Evolutionary conservation across 495 filamentous ascomycete species (phyloP), one percentile per base, ranked within the genome.

Genomic region (Lindgomyces ingoldianus): DNA sequence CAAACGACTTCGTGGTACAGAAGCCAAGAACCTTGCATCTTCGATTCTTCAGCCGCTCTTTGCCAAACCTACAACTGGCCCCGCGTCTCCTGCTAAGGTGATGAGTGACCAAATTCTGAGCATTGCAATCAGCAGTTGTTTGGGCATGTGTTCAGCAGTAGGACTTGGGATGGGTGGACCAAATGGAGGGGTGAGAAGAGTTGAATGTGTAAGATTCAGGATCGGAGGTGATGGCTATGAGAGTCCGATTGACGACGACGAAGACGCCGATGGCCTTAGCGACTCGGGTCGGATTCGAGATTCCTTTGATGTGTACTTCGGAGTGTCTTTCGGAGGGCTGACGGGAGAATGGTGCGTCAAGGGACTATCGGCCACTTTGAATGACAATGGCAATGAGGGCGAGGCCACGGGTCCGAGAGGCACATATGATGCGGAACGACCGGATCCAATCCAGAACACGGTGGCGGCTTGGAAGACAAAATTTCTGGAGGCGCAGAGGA

Each of bases 401-500:
- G 45, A 46, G 2, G 30, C 18, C 22, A 36, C 19, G 30, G 41
- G 21, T 4, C 19, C 25, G 6, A 48, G 26, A 16, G 60, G 26
- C 25, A 30, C 19, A 14, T 22, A 33, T 1, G 62, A 52, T 21
- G 14, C 8, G 18, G 54, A 55, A 0, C 22, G 45, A 30, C 18
- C 39, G 39, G 57, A 54, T 8, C 9, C 22, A 25, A 27, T 46
- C 71, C 74, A 22, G 65, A 73, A 58, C 74, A 80, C 51, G 64
- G 70, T 55, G 79, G 74, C 21, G 70, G 75, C 29, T 71, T 79
- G 68, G 78, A 74, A 44, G 74, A 55, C 53, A 1, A 63, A 57
- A 52, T 70, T 70, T 58, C 25, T 59, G 41, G 68, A 70, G 30
- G 59, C 83, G 27, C 79, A 80, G 45, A 70, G 74, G 44, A 82